phyloP scores from a whole-genome alignment of 1,139 yeast species.

The Geotrichum klebahnii region DNA sequence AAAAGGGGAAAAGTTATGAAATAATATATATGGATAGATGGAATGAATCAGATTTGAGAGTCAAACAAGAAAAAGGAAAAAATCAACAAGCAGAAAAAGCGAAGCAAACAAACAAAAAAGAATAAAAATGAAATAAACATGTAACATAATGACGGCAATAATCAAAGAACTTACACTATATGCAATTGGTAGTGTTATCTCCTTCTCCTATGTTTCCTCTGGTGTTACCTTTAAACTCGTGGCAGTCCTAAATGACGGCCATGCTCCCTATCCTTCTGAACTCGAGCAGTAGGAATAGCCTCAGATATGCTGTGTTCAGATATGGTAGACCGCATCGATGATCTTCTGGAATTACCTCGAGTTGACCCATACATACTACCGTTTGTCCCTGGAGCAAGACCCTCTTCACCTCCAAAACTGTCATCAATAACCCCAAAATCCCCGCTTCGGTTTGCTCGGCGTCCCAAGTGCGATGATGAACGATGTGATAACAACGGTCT shows the following conservation, averaged over 20 bases:
- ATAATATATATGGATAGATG: too few relatives aligned
- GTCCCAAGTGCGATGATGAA: neutral
- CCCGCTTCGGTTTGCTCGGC: neutral
- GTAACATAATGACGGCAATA: too few relatives aligned
- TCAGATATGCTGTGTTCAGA: constrained; percentile 20
- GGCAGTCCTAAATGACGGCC: constrained; percentile 18
- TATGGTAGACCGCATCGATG: constrained; percentile 13
- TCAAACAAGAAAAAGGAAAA: too few relatives aligned
- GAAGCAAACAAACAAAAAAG: neutral
- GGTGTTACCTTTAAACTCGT: neutral
- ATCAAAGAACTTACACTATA: too few relatives aligned
- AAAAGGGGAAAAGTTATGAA: too few relatives aligned
- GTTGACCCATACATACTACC: neutral
- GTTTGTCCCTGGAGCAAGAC: neutral
- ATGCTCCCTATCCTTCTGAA: constrained; percentile 13
- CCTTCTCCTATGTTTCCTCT: neutral
- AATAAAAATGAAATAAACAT: too few relatives aligned
- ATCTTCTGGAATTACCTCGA: constrained; percentile 2
- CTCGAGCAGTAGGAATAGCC: constrained; percentile 13
- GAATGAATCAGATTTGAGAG: too few relatives aligned
- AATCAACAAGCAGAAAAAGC: constrained; percentile 1
- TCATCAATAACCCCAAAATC: neutral
- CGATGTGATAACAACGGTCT: constrained; percentile 7
- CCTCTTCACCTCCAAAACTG: neutral
- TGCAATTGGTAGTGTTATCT: too few relatives aligned